Conservation (phyloP, 2,329 filamentous ascomycete genomes). For the Hirsutella minnesotensis region DNA sequence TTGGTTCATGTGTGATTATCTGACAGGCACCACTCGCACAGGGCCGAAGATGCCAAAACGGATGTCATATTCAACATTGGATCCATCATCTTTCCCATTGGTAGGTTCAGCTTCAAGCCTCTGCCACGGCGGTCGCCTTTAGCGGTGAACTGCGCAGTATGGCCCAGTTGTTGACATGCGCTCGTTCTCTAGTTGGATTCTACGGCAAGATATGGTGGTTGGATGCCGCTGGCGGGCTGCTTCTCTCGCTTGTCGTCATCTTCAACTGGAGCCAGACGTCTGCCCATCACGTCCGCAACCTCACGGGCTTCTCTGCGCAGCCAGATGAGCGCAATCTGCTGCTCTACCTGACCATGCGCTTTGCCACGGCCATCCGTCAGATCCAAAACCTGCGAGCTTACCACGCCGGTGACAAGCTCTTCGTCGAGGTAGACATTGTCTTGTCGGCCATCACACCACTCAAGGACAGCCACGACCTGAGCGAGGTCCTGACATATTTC, state of each 20-base stretch:
- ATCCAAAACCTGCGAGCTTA: slow-evolving; percentile 81
- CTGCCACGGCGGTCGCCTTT: background rate
- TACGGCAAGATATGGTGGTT: slow-evolving; percentile 75
- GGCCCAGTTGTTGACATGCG: background rate
- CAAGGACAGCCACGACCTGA: slow-evolving; percentile 70
- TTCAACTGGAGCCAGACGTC: slow-evolving; percentile 67
- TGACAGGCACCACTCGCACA: slow-evolving; percentile 10
- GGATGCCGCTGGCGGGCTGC: slow-evolving; percentile 64
- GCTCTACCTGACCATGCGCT: slow-evolving; percentile 86
- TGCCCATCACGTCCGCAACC: slow-evolving; percentile 64
- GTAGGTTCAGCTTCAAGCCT: slow-evolving; percentile 21
- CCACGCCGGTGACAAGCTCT: slow-evolving; percentile 75
- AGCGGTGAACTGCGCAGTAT: too few relatives aligned
- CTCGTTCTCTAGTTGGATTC: slow-evolving; percentile 44
- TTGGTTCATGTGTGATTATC: background rate
- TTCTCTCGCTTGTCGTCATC: slow-evolving; percentile 71
- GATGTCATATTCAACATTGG: slow-evolving; percentile 88
- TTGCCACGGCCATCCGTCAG: slow-evolving; percentile 74
- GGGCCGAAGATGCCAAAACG: slow-evolving; percentile 43
- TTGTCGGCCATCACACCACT: slow-evolving; percentile 64
- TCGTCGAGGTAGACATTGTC: slow-evolving; percentile 72
- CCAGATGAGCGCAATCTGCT: slow-evolving; percentile 76
- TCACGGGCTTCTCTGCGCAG: slow-evolving; percentile 67
- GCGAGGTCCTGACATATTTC: slow-evolving; percentile 70
- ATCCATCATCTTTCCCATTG: slow-evolving; percentile 74